Percentiles rank a stretch among this genome's conserved stretches.
phyloP scores from a whole-genome alignment of 345 rosid genomes.

The Combretum micranthum region DNA sequence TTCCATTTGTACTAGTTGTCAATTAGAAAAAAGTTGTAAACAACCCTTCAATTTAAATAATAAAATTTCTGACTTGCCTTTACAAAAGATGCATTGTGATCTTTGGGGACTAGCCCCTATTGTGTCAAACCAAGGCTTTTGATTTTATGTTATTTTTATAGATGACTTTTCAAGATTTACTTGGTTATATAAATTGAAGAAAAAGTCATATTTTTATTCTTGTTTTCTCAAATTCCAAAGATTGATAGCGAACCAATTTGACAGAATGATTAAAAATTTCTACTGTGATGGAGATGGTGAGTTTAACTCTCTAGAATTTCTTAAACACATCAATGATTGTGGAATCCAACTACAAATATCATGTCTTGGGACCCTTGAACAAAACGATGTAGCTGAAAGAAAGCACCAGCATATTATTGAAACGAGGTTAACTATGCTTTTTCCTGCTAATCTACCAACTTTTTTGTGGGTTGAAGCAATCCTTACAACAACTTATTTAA shows the following conservation, averaged over 20 bases:
- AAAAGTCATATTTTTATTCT: too few relatives aligned
- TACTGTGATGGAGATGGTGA: background rate
- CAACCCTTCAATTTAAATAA: constrained; percentile 5
- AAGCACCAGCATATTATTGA: background rate
- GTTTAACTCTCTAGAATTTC: background rate
- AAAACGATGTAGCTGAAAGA: background rate
- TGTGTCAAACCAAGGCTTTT: too few relatives aligned
- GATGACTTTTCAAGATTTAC: too few relatives aligned
- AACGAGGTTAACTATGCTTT: background rate
- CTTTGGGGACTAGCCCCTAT: too few relatives aligned
- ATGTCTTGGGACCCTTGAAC: background rate
- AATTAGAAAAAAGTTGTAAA: constrained; percentile 1
- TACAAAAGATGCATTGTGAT: background rate
- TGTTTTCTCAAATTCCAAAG: too few relatives aligned
- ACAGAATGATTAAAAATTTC: too few relatives aligned
- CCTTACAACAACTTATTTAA: background rate
- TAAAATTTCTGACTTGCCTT: constrained; percentile 4
- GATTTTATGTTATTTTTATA: too few relatives aligned
- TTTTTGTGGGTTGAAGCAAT: background rate
- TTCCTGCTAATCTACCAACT: background rate
- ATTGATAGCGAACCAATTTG: too few relatives aligned
- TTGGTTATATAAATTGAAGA: too few relatives aligned
- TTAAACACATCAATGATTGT: background rate
- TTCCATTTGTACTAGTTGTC: constrained; percentile 3
- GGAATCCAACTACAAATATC: background rate